A percentile compares a stretch with the other conserved stretches of the same genome.
Evolutionary conservation across 2,329 filamentous ascomycete genomes (phyloP).

Genomic region (Aspergillus felis): DNA sequence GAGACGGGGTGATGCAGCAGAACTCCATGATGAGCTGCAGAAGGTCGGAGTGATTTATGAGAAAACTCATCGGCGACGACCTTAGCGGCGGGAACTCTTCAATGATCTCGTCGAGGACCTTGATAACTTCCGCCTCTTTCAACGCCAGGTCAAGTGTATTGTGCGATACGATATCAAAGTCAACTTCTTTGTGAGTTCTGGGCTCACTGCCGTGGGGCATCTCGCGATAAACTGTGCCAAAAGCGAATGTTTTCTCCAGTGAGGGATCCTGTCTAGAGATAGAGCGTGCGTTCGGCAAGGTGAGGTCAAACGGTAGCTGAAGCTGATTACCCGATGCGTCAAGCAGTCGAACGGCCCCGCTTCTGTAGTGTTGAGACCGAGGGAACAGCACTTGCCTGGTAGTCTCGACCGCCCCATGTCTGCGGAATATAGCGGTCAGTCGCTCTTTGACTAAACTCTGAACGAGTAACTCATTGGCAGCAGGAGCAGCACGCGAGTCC

Average conservation of each 20-base stretch:
- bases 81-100: constrained; percentile 72
- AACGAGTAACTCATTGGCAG: constrained; percentile 56
- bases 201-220: constrained; percentile 76
- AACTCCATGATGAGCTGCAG: constrained; percentile 85
- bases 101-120: constrained; percentile 89
- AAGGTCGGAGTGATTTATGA: constrained; percentile 83
- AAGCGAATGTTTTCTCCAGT: constrained; percentile 75
- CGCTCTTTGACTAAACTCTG: constrained; percentile 71
- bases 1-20: constrained; percentile 69
- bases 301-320: constrained; percentile 91
- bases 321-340: constrained; percentile 82
- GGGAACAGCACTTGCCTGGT: constrained; percentile 75
- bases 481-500: constrained; percentile 52
- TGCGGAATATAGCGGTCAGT: constrained; percentile 73
- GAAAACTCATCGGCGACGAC: constrained; percentile 74
- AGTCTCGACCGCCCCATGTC: constrained; percentile 83
- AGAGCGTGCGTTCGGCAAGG: constrained; percentile 78
- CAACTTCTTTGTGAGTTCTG: constrained; percentile 77
- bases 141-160: constrained; percentile 76
- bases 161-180: constrained; percentile 91
- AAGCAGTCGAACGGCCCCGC: constrained; percentile 72
- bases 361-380: constrained; percentile 70
- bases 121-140: constrained; percentile 90
- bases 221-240: constrained; percentile 83
- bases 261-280: constrained; percentile 65